Evolutionary conservation across 2,329 filamentous ascomycete genomes (phyloP), one percentile per base, ranked within the genome.

Genomic region (Bipolaris zeicola): DNA sequence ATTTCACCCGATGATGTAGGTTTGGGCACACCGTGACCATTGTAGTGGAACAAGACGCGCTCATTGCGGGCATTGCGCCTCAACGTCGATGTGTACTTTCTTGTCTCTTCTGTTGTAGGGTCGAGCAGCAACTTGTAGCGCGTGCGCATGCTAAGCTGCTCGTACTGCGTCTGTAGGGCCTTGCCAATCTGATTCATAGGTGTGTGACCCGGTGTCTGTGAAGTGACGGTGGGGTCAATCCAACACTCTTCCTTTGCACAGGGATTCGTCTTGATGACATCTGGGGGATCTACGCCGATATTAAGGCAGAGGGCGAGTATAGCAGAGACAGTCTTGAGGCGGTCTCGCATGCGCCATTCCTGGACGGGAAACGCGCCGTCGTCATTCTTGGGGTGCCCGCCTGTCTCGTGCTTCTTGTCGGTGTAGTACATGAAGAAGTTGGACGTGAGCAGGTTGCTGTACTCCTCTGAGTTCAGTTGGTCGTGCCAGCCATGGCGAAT

Each of bases 341-440:
- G 86, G 76, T 99, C 95, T 66, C 92, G 89, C 90, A 98, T 97
- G 56, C 95, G 89, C 95, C 95, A 99, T 75, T 98, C 95, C 73
- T 96, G 90, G 5, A 96, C 83, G 50, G 86, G 84, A 56, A 76
- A 78, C 34, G 72, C 73, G 62, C 77, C 79, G 54, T 79, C 79
- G 18, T 81, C 79, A 56, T 80, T 78, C 72, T 92, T 91, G 14
- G 92, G 91, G 65, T 93, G 92, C 20, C 92, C 95, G 34, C 92
- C 94, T 20, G 92, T 95, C 75, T 98, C 95, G 78, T 99, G 95
- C 50, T 94, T 89, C 78, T 98, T 98, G 77, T 99, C 95, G 62
- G 94, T 97, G 77, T 91, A 99, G 79, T 99, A 99, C 94, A 98
- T 98, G 81, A 96, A 98, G 87, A 96, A 99, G 65, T 92, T 96